Percentiles rank a stretch among this genome's conserved stretches.
Conservation (phyloP, 2,329 filamentous ascomycete species). For the Endoconidiophora polonica region DNA sequence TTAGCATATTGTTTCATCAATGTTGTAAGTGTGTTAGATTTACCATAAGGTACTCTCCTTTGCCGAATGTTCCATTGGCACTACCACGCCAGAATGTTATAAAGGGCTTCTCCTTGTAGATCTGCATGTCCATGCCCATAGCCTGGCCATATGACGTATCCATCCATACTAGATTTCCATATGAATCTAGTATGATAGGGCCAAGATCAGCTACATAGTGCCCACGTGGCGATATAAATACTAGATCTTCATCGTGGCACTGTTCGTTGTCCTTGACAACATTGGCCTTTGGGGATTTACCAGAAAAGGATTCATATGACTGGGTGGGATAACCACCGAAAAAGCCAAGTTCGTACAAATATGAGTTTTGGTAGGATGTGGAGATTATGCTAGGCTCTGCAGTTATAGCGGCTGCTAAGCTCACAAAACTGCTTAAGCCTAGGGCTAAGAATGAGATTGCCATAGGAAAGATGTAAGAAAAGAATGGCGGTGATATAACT, state of each 20-base stretch:
- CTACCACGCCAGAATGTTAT: constrained; percentile 23
- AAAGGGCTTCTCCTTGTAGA: constrained; percentile 11
- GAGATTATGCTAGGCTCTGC: background rate
- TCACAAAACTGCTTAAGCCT: background rate
- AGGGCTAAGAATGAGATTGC: background rate
- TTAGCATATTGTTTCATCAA: background rate
- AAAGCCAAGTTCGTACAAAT: constrained; percentile 6
- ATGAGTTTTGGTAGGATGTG: constrained; percentile 6
- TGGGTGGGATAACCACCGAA: constrained; percentile 6
- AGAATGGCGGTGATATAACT: background rate
- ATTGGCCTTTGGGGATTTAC: constrained; percentile 20
- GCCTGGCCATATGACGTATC: constrained; percentile 18
- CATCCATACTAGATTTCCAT: constrained; percentile 30
- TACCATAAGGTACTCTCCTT: constrained; percentile 31
- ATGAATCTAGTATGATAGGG: constrained; percentile 27
- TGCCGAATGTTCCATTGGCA: constrained; percentile 29
- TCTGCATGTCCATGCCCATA: constrained; percentile 18
- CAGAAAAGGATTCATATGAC: constrained; percentile 5
- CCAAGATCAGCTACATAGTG: constrained; percentile 22
- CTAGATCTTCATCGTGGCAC: constrained; percentile 22
- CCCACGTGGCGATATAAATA: constrained; percentile 24
- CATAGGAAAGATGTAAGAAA: background rate
- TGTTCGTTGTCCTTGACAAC: constrained; percentile 17
- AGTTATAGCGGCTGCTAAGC: background rate
- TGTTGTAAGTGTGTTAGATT: constrained; percentile 4